Conservation (phyloP, 345 rosid genomes). For the Salix dunnii region DNA sequence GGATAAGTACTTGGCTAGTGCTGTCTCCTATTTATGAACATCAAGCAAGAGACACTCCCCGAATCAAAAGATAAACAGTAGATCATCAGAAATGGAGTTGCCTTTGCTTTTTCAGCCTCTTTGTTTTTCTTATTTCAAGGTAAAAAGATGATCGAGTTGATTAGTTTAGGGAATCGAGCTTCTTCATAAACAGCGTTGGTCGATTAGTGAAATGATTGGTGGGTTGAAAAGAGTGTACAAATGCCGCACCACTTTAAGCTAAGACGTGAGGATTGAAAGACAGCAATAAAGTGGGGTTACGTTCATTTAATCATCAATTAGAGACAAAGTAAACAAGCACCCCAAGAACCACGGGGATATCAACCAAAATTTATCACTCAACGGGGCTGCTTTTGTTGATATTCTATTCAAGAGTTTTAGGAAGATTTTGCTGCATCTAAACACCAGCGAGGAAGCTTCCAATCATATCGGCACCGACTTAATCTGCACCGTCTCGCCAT, state of each 20-base stretch:
- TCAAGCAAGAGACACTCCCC: not conserved
- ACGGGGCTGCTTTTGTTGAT: not conserved
- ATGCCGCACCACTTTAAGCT: not conserved
- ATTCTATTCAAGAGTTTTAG: not conserved
- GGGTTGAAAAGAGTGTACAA: not conserved
- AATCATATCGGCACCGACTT: conserved; percentile 6
- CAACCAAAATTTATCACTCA: conserved; percentile 7
- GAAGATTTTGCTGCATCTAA: not conserved
- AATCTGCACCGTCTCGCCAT: not conserved
- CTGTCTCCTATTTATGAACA: conserved; percentile 21
- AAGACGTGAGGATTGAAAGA: conserved; percentile 1
- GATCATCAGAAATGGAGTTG: not conserved
- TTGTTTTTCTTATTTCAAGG: not conserved
- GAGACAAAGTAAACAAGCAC: conserved; percentile 25
- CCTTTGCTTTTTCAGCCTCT: not conserved
- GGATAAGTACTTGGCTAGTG: not conserved
- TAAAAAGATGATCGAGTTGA: not conserved
- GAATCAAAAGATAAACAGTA: conserved; percentile 9
- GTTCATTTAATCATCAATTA: conserved; percentile 14
- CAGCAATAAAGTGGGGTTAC: conserved; percentile 5
- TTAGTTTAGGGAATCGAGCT: not conserved
- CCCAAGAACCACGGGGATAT: conserved; percentile 17
- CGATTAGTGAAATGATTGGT: conserved; percentile 5
- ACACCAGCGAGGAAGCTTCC: conserved; percentile 14
- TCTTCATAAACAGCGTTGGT: not conserved